Conservation (phyloP, 2,329 filamentous ascomycete genomes). For the Dactylella cylindrospora region DNA sequence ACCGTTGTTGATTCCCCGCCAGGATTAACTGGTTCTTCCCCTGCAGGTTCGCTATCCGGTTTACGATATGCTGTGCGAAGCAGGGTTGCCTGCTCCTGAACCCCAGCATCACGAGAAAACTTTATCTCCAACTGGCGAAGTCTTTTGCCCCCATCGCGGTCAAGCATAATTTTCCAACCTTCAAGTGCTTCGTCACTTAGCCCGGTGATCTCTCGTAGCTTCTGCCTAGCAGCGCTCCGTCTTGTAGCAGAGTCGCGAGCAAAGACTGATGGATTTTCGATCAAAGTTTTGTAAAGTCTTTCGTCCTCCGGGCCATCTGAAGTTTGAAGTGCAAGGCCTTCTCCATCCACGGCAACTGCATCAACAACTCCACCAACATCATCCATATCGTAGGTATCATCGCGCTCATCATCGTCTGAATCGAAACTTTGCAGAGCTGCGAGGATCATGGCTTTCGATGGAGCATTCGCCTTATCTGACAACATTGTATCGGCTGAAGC, state of each 20-base stretch:
- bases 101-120: slow-evolving; percentile 16
- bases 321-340: slow-evolving; percentile 45
- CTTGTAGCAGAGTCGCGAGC: slow-evolving; percentile 70
- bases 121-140: slow-evolving; percentile 32
- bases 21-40: too few relatives aligned
- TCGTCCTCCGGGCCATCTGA: slow-evolving; percentile 60
- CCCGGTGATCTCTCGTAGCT: slow-evolving; percentile 72
- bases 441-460: slow-evolving; percentile 81
- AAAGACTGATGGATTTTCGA: slow-evolving; percentile 66
- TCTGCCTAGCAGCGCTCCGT: slow-evolving; percentile 62
- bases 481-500: slow-evolving; percentile 25
- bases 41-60: slow-evolving; percentile 17
- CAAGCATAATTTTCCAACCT: slow-evolving; percentile 67
- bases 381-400: slow-evolving; percentile 90
- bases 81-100: slow-evolving; percentile 2
- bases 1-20: too few relatives aligned
- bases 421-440: slow-evolving; percentile 87
- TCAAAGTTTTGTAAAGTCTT: slow-evolving; percentile 71
- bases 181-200: slow-evolving; percentile 94
- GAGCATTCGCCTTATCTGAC: slow-evolving; percentile 54
- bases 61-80: slow-evolving; percentile 27
- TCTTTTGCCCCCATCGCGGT: slow-evolving; percentile 28
- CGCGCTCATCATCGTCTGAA: slow-evolving; percentile 89
- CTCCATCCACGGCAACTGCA: slow-evolving; percentile 57
- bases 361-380: slow-evolving; percentile 90